A percentile compares a stretch with the other conserved stretches of the same genome.
Conservation (phyloP, 2,329 filamentous ascomycete species). For the Phialophora verrucosa region DNA sequence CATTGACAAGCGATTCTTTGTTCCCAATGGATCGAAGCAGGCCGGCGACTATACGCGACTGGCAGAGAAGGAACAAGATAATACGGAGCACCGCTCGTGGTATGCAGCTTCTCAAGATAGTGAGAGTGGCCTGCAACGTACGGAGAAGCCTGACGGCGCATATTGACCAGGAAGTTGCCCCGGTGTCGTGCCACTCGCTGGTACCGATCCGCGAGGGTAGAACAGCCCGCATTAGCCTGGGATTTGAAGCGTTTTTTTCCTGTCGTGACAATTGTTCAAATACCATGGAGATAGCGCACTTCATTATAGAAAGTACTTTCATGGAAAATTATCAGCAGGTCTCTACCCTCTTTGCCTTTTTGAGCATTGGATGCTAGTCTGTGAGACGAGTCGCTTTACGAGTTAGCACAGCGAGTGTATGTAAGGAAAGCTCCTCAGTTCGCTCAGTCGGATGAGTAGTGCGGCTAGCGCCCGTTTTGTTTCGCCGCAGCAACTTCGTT, state of each 20-base stretch:
- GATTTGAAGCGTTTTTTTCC: background rate
- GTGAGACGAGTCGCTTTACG: background rate
- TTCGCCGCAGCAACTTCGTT: background rate
- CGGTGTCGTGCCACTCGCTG: background rate
- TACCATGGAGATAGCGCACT: background rate
- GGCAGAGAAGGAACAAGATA: slow-evolving; percentile 1
- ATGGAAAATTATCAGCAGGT: background rate
- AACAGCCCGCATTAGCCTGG: background rate
- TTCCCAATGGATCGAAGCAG: slow-evolving; percentile 64
- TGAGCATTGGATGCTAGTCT: background rate
- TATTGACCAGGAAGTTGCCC: background rate
- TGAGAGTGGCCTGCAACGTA: slow-evolving; percentile 5
- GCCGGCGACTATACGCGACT: slow-evolving; percentile 53
- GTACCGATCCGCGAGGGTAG: background rate
- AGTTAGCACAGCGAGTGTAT: background rate
- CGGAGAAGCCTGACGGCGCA: background rate
- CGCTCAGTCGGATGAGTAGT: background rate
- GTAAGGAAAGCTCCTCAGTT: background rate
- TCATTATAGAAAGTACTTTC: background rate
- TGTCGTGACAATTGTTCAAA: background rate
- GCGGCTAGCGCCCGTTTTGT: background rate
- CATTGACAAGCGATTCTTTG: slow-evolving; percentile 75
- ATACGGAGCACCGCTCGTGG: slow-evolving; percentile 11
- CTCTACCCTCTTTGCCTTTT: background rate
- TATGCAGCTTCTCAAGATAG: slow-evolving; percentile 3